A percentile compares a stretch with the other conserved stretches of the same genome.
Conservation (phyloP, 257 asterid species). For the Hygrophila difformis region DNA sequence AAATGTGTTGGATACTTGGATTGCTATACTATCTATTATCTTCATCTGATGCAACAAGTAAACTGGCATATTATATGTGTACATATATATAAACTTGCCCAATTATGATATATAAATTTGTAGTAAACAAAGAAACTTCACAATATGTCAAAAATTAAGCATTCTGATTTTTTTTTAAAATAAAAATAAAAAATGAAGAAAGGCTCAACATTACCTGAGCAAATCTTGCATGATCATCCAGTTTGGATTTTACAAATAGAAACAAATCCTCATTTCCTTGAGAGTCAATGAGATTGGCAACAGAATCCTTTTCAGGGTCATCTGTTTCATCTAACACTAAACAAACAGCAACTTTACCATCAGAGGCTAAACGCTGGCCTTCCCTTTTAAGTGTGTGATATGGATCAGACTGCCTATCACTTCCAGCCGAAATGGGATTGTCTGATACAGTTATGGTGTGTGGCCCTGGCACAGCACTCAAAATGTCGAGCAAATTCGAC, state of each 20-base stretch:
- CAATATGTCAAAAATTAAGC: too few relatives aligned
- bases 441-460: constrained; percentile 35
- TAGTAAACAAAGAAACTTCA: too few relatives aligned
- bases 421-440: constrained; percentile 26
- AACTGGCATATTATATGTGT: too few relatives aligned
- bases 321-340: constrained; percentile 35
- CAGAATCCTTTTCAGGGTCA: constrained; percentile 18
- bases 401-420: constrained; percentile 25
- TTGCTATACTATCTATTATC: too few relatives aligned
- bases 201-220: constrained; percentile 38
- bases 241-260: constrained; percentile 35
- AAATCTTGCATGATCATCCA: constrained; percentile 31
- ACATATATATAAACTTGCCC: too few relatives aligned
- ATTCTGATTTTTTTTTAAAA: neutral
- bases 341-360: constrained; percentile 64
- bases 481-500: constrained; percentile 28
- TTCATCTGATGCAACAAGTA: too few relatives aligned
- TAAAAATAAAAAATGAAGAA: constrained; percentile 5
- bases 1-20: too few relatives aligned
- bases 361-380: constrained; percentile 44
- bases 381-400: constrained; percentile 34
- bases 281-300: constrained; percentile 27
- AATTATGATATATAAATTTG: too few relatives aligned
- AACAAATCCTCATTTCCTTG: constrained; percentile 24
- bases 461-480: constrained; percentile 31